Evolutionary conservation across 2,329 filamentous ascomycete species (phyloP).

Genomic region (Pyricularia pennisetigena): DNA sequence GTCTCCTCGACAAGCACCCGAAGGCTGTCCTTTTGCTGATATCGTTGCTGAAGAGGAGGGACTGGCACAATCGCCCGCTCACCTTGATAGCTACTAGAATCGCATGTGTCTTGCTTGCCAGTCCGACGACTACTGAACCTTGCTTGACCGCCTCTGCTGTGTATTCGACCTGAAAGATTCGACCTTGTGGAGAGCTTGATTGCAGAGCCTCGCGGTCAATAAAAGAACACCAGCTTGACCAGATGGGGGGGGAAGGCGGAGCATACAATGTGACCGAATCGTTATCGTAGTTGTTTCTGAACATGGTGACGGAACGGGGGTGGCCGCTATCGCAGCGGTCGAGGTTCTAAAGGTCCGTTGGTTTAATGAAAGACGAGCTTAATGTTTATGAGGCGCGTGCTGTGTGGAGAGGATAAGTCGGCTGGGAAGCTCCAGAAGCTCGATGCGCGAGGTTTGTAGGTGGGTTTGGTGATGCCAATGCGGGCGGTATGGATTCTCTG

Average conservation of each 20-base stretch:
- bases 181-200: conserved; percentile 86
- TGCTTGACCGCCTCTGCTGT: conserved; percentile 98
- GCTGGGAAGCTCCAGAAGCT: neutral
- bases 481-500: conserved; percentile 1
- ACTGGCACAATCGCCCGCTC: conserved; percentile 14
- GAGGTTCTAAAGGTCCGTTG: neutral
- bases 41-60: neutral
- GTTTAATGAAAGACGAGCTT: too few species aligned
- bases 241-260: conserved; percentile 9
- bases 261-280: conserved; percentile 97
- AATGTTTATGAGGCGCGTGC: neutral
- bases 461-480: neutral
- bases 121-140: conserved; percentile 92
- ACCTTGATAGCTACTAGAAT: conserved; percentile 97
- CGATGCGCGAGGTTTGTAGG: neutral
- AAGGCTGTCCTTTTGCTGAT: neutral
- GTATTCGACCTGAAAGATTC: conserved; percentile 99
- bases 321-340: neutral
- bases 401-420: neutral
- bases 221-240: conserved; percentile 12
- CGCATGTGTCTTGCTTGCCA: conserved; percentile 96
- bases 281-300: conserved; percentile 99
- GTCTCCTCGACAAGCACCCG: neutral
- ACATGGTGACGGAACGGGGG: conserved; percentile 54
- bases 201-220: conserved; percentile 14